Evolutionary conservation across 176 grass and related monocot genomes (phyloP), one percentile per base, ranked within the genome.

Genomic region (Carex littledalei): DNA sequence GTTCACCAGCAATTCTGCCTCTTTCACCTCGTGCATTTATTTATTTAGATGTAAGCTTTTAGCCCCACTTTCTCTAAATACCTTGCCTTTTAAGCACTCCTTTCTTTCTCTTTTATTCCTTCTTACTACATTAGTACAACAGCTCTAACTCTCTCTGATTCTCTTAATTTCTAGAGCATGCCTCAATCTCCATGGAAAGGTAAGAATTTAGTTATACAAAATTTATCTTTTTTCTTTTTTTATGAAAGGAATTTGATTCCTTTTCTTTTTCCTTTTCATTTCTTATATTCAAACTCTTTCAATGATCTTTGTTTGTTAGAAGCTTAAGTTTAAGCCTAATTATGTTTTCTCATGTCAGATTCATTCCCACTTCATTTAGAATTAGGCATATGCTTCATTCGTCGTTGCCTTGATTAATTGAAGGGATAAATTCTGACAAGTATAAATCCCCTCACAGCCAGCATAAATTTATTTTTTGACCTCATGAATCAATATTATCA

Each of bases 181-280:
- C 95, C 91, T 95, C 86, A 87, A 95, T 94, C 91, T 93, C 95
- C 89, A 88, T 90, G 47, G 91, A 93, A 78, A 95, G 95, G 95
- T 95, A 76, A 83, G 86, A 80, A 62, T 9, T 50, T 73, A 24
- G 21, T 14, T 61, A 26, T 14, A 6, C 22, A 15, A 13, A 11
- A 16, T 15, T 86, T 55, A 21, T 15, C 22, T 17, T 15, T 17
- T 63, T 56, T 82, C 74, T 74, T 7, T 54, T 54, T 26, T 45
- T 49, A 22, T 61, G 77, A 26, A 55, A 77, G 10, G 49, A 26
- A 12, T 77, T 77, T 31, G 45, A 78, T 78, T 56, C 50, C 41
- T 18, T 17, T 37, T 8, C 8, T 5, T 31, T 55, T 16, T 5
- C 17, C 11, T 16, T 77, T 54, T 74, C 9, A 2, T 77, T 56